Evolutionary conservation across 495 filamentous ascomycete species (phyloP), one percentile per base, ranked within the genome.

Genomic region (Xylaria grammica): DNA sequence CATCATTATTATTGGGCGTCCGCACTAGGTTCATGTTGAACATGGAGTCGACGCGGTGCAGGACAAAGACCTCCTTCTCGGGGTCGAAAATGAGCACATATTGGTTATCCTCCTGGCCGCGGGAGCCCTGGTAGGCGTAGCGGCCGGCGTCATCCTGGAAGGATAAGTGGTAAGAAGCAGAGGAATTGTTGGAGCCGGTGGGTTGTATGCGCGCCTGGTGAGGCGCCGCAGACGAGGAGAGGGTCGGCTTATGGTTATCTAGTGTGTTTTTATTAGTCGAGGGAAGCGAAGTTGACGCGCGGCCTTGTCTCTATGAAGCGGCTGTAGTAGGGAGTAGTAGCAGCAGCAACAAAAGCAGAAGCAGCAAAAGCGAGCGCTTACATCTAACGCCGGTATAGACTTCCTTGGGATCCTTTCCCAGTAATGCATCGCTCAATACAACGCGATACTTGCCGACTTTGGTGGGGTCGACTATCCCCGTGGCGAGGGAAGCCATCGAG

Each of bases 11-110:
- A 54, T 69, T 74, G 1, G 81, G 81, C 4, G 76, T 82, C 29
- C 74, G 73, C 20, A 79, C 78, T 20, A 85, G 67, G 66, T 85
- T 85, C 84, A 86, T 85, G 68, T 85, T 79, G 72, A 86, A 86
- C 51, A 79, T 80, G n/a, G 82, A 85, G 64, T 86, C 82, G 36
- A 86, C 72, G 44, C 77, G 78, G 71, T 86, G 82, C n/a, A 86
- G 74, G 44, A 86, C 77, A 67, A 85, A 84, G 55, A 79, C 82
- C 65, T 86, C 76, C 66, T 80, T 81, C 13, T 69, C 70, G 10
- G 83, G 75, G 63, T 86, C 83, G 62, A 85, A 85, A 34, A 85
- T 81, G 61, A 86, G 77, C 27, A 85, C 79, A 69, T 80, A 85
- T 61, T 85, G 78, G 60, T 73, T 78, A 38, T 85, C 79, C 62